Evolutionary conservation across 805 yeast genomes (phyloP), one percentile per base, ranked within the genome.

Genomic region (Saccharomyces jurei): DNA sequence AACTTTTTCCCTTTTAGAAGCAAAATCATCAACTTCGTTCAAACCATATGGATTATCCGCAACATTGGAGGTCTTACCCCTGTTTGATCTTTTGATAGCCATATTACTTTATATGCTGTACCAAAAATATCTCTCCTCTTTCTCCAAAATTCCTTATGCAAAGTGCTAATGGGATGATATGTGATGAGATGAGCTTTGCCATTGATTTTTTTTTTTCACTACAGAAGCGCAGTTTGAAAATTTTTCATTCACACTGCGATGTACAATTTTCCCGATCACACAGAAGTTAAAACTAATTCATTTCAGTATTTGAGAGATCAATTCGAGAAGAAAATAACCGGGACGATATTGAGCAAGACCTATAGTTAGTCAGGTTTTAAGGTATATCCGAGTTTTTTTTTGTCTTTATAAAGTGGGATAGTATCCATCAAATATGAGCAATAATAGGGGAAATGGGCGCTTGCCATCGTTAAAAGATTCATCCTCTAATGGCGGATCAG

Each of bases 1-100:
- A 10, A 83, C 65, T 63, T 80, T 77, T 62, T 85, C 89, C 60
- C 74, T 75, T 52, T 78, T 80, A 6, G 80, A 78, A 58, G 81
- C 82, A 68, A 85, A 86, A 10, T 79, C 81, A 62, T 86, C 92
- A 9, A 86, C 83, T 60, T 86, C 91, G 66, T 82, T 82, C 30
- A 80, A 64, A 1, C 82, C 87, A 57, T 78, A 72, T 4, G 68
- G 63, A 52, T 74, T 76, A 28, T 56, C 58, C 22, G 10, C 36
- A 36, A 17, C 22, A 8, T 11, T 17, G 25, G 36, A 66, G 63
- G 48, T 58, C 62, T 36, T 36, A 11, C 11, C 9, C 48, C 50
- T 56, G 57, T 56, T 61, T 47, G 58, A 30, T 58, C 64, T 63
- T 63, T 60, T 53, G 13, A 41, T 52, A 8, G 51, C 58, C 56